Evolutionary conservation across 371 early-diverging fungal genomes (phyloP).

Genomic region (Mortierella sp.): DNA sequence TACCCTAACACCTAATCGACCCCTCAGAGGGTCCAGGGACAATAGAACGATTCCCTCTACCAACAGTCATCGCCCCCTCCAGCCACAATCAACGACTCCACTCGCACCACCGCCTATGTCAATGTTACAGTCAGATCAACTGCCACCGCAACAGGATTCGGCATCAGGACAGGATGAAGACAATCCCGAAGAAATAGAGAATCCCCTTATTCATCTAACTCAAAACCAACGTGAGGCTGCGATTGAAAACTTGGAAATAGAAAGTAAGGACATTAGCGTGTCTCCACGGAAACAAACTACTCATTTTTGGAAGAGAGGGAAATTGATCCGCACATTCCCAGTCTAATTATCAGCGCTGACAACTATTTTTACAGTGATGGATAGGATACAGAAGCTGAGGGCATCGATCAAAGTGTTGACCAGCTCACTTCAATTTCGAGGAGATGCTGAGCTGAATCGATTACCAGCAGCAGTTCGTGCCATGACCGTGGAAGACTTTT

Average conservation of each 20-base stretch:
- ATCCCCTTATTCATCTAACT: constrained; percentile 29
- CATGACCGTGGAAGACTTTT: constrained; percentile 49
- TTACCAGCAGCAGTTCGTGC: constrained; percentile 32
- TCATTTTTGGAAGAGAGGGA: background rate
- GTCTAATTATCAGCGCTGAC: no score
- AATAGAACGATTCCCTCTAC: no score
- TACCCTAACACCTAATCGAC: no score
- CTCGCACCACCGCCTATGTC: no score
- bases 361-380: no score
- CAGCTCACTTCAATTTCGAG: constrained; percentile 39
- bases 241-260: constrained; percentile 48
- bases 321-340: background rate
- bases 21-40: no score
- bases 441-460: constrained; percentile 40
- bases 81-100: no score
- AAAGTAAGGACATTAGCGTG: constrained; percentile 21
- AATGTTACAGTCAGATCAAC: no score
- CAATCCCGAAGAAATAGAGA: background rate
- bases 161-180: no score
- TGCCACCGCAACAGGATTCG: no score
- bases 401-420: constrained; percentile 33
- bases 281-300: no score
- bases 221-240: constrained; percentile 34
- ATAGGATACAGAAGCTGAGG: constrained; percentile 37
- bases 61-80: no score